Evolutionary conservation across 2,329 filamentous ascomycete genomes (phyloP), one percentile per base, ranked within the genome.

Genomic region (Colletotrichum tanaceti): DNA sequence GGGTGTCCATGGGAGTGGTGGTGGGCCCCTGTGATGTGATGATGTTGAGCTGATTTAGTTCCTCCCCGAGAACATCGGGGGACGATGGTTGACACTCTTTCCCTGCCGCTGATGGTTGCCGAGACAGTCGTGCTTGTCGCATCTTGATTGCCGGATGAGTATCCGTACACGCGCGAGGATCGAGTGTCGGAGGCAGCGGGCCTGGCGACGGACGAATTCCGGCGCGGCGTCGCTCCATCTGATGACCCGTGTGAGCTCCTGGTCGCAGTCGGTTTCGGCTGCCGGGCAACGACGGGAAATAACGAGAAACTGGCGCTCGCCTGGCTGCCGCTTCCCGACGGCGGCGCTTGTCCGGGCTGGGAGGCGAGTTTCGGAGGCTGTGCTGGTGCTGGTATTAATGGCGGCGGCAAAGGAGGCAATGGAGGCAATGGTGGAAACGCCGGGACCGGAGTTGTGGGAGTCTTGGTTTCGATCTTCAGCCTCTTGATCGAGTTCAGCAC

Each of bases 401-500:
- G 2, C 4, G 58, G 62, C 0, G 69, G 69, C 16, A 70, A 41
- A 9, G 69, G 69, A 6, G 69, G 69, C 16, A 70, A 41, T 5
- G 69, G 69, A 6, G 69, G 69, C 1, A 71, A 44, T 1, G 69
- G 69, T 7, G 69, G 69, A 11, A 70, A 71, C 4, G 58, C 35
- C 41, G 55, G 55, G 5, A 58, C 46, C 24, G 69, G 69, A 9
- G 46, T 58, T 9, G 63, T 49, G 2, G 63, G 39, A 24, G 63
- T 53, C 16, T 57, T 63, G 10, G 16, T 55, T 16, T 64, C 70
- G 16, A 71, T 62, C 50, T 70, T 70, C 4, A 61, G 20, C 6
- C 79, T 75, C 60, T 75, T 78, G 38, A 79, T 76, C 13, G 76
- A 76, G 58, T 81, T 79, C 63, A 81, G 71, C 1, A 79, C 73